A percentile compares a stretch with the other conserved stretches of the same genome.
Evolutionary conservation across 1,139 yeast genomes (phyloP).

Genomic region (Hansenula lynferdii): DNA sequence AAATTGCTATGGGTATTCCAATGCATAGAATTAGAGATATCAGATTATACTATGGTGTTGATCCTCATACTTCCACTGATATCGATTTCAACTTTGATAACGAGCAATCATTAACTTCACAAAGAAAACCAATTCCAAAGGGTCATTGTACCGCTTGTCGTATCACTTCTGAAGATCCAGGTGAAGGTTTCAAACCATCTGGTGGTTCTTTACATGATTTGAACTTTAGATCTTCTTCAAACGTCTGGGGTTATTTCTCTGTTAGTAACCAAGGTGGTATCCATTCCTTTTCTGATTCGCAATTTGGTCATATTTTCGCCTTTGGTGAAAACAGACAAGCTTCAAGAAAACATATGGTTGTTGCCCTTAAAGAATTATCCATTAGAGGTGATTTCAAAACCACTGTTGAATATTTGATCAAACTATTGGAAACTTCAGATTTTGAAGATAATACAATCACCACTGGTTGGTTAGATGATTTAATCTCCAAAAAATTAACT

Average conservation of each 20-base stretch:
- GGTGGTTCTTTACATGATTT: constrained; percentile 96
- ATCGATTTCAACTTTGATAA: constrained; percentile 87
- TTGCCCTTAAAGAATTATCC: constrained; percentile 91
- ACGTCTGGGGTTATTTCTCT: constrained; percentile 99
- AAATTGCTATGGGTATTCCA: constrained; percentile 99
- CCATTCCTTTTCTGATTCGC: constrained; percentile 96
- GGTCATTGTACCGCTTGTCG: constrained; percentile 99
- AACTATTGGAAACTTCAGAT: constrained; percentile 91
- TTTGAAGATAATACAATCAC: constrained; percentile 95
- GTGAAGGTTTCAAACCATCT: constrained; percentile 98
- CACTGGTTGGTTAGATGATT: constrained; percentile 98
- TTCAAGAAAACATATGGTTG: constrained; percentile 98
- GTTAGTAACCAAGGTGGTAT: constrained; percentile 96
- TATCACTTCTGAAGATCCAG: constrained; percentile 98
- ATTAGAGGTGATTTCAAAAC: constrained; percentile 98
- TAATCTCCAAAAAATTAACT: constrained; percentile 86
- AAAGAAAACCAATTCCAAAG: constrained; percentile 90
- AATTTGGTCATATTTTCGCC: constrained; percentile 97
- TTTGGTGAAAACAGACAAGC: constrained; percentile 98
- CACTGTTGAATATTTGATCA: constrained; percentile 93
- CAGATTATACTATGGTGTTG: constrained; percentile 89
- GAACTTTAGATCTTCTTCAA: constrained; percentile 93
- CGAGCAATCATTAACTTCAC: constrained; percentile 66
- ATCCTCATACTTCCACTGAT: constrained; percentile 86
- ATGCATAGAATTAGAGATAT: constrained; percentile 92